Percentiles rank a stretch among this genome's conserved stretches.
phyloP scores from a whole-genome alignment of 495 filamentous ascomycete genomes.

The Neurospora cerealis region DNA sequence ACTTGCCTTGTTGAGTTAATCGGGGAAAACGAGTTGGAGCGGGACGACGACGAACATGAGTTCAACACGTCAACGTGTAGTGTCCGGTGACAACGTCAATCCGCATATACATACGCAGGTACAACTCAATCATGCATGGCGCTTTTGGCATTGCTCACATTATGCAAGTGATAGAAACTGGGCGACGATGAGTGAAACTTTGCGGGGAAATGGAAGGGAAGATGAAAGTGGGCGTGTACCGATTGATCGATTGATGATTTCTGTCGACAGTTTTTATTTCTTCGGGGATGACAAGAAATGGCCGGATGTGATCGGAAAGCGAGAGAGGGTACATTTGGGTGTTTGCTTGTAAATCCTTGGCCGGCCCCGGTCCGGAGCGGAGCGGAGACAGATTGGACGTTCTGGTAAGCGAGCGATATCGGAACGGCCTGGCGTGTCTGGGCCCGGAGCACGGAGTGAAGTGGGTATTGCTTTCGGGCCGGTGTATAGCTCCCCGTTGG shows the following conservation, averaged over 20 bases:
- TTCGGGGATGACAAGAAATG: not conserved
- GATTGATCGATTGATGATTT: not conserved
- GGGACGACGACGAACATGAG: not conserved
- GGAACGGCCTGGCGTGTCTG: not conserved
- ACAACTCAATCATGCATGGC: not conserved
- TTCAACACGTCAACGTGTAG: not conserved
- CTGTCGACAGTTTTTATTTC: not conserved
- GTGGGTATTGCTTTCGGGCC: not conserved
- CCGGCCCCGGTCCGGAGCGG: not conserved
- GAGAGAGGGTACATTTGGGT: too few species aligned
- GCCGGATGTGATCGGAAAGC: too few species aligned
- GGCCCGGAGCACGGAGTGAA: not conserved
- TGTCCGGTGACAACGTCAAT: not conserved
- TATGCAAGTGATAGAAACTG: not conserved
- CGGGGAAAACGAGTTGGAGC: not conserved
- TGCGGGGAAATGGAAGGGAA: not conserved
- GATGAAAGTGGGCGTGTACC: not conserved
- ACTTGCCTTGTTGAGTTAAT: not conserved
- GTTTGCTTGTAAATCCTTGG: not conserved
- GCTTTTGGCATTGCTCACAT: not conserved
- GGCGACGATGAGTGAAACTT: not conserved
- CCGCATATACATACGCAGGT: not conserved
- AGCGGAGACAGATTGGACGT: not conserved
- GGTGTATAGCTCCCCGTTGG: not conserved
- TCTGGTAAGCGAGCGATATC: not conserved